Base-by-base conservation (phyloP, 345 rosid genomes). In the Populus deltoides region DNA sequence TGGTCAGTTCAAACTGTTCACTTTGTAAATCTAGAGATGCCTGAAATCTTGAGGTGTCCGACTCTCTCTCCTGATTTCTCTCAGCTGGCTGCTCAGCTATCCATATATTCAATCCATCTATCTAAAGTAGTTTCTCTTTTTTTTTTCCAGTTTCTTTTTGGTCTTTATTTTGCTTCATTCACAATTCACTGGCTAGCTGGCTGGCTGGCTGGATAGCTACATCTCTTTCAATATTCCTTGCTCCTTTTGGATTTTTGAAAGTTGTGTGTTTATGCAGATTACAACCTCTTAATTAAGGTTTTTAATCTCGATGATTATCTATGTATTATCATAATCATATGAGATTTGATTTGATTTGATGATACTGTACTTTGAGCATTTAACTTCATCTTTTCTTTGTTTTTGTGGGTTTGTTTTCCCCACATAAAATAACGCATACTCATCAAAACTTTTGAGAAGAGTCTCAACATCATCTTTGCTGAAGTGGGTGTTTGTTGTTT, bases 341-440 rank as follows among this genome's bases (percentile, higher is more conserved):
- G 65, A 59, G 65, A n/a, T 59, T 59, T 59, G 63, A 22, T 57
- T 57, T n/a, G 63, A 11, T 59, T 24, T 59, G 65, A 24, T 59
- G 63, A 8, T 57, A 10, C 65, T 59, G 27, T 12, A 59, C 24
- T 24, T 24, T 24, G 65, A 59, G 13, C 15, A n/a, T 11, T 59
- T 0, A n/a, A 5, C 63, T n/a, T 59, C 29, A n/a, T 59, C 29
- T 24, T 9, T n/a, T 57, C n/a, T 22, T 20, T n/a, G 25, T 59
- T 59, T 4, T 10, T 24, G 65, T n/a, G 29, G 65, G 29, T n/a
- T 59, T 59, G 29, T 59, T 4, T 79, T 69, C 62, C 68, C 79
- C 87, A 84, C 90, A 88, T 88, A 84, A 88, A 88, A 88, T 88
- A 86, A 88, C 86, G 80, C 73, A 39, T 77, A 74, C 36, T 80